Base-by-base conservation (phyloP, 257 asterid genomes). In the Gynochthodes officinalis region DNA sequence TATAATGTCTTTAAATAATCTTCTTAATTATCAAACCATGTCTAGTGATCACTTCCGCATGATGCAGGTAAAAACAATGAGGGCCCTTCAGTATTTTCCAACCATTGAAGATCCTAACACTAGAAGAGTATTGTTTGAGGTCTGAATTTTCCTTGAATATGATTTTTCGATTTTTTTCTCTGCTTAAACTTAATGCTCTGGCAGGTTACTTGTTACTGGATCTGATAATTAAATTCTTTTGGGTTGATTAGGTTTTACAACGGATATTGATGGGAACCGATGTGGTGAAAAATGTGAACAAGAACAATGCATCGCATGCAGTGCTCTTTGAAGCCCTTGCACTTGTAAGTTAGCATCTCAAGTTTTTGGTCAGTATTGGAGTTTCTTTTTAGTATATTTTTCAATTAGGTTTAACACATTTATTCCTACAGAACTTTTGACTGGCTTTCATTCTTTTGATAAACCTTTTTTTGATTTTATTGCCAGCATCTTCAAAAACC, bases 251-350 rank as follows among this genome's bases (percentile, higher is more conserved):
- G 99, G 99, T 95, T 78, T 80, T 95, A 79, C 99, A 95, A 76
- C 84, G 97, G 91, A 90, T 95, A 80, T 88, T 95, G 57, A 89
- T 95, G 97, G 99, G 98, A 82, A 95, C 99, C 54, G 99, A 95
- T 78, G 99, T 95, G 58, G 99, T 95, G 86, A 95, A 95, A 85
- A 95, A 95, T 81, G 99, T 95, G 81, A 95, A 95, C 90, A 95
- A 95, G 89, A 95, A 95, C 79, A 95, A 95, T 83, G 99, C 99
- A 64, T 95, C 99, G 37, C 99, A 95, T 84, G 99, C 99, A 78
- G 99, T 95, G 78, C 97, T 95, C 71, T 95, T 95, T 70, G 99
- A 95, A 86, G 98, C 99, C 69, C 99, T 95, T 87, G 94, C 98
- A 67, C 97, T 95, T 74, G 99, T 95, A 87, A 85, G 90, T 77